Conservation (phyloP, 1,284 basidiomycete species). For the Naganishia sp. region DNA sequence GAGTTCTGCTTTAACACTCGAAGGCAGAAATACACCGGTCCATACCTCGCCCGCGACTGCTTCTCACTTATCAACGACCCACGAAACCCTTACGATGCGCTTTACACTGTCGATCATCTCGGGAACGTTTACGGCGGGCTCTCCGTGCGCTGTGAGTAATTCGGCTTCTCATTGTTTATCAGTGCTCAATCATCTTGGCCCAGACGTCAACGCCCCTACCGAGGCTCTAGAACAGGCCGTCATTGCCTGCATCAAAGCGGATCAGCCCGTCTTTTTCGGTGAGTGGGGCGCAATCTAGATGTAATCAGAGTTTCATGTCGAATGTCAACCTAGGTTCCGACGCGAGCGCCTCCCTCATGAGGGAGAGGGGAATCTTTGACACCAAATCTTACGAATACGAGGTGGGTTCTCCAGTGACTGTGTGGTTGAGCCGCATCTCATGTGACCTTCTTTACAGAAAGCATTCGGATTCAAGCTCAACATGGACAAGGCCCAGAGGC, state of each 20-base stretch:
- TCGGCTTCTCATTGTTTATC: neutral
- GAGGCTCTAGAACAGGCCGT: conserved; percentile 77
- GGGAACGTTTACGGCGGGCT: conserved; percentile 88
- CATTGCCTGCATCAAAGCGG: conserved; percentile 81
- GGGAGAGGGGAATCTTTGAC: conserved; percentile 78
- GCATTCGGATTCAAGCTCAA: conserved; percentile 63
- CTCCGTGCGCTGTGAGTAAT: conserved; percentile 71
- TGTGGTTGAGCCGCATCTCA: conserved; percentile 25
- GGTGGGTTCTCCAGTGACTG: conserved; percentile 51
- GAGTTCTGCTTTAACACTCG: neutral
- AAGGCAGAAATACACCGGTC: conserved; percentile 54
- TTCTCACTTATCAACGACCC: conserved; percentile 97
- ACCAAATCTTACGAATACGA: conserved; percentile 78
- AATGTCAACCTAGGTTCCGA: conserved; percentile 43
- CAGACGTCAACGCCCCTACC: conserved; percentile 86
- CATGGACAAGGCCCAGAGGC: conserved; percentile 78
- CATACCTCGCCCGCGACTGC: conserved; percentile 57
- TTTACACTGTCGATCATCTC: conserved; percentile 91
- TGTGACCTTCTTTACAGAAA: conserved; percentile 42
- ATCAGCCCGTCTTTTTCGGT: conserved; percentile 90
- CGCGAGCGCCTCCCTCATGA: conserved; percentile 75
- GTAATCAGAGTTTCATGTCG: conserved; percentile 47
- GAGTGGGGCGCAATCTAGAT: conserved; percentile 60
- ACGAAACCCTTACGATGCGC: conserved; percentile 73
- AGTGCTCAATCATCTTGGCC: conserved; percentile 10